Percentiles rank a stretch among this genome's conserved stretches.
Evolutionary conservation across 176 grass and related monocot genomes (phyloP).

Genomic region (Triticum urartu): DNA sequence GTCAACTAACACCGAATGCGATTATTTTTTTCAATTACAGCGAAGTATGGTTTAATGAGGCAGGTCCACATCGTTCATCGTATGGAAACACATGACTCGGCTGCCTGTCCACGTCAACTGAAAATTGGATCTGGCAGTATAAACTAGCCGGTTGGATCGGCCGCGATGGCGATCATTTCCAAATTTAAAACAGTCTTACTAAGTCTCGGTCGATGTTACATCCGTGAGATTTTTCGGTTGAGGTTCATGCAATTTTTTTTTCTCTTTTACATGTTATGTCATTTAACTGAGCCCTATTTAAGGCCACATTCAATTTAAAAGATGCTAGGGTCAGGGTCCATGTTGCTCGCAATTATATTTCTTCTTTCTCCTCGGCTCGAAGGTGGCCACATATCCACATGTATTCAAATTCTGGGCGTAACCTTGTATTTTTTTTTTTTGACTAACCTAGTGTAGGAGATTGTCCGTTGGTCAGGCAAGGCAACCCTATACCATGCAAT

Average conservation of each 20-base stretch:
- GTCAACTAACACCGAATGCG: not conserved
- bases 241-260: too few relatives aligned
- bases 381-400: too few relatives aligned
- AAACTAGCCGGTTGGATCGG: not conserved
- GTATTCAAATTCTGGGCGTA: too few relatives aligned
- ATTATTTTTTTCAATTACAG: not conserved
- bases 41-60: not conserved
- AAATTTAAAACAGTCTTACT: not conserved
- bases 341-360: too few relatives aligned
- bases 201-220: too few relatives aligned
- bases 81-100: conserved; percentile 28
- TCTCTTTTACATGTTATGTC: too few relatives aligned
- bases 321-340: too few relatives aligned
- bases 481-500: not conserved
- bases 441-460: not conserved
- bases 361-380: too few relatives aligned
- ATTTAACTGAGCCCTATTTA: too few relatives aligned
- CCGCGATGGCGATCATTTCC: conserved; percentile 15
- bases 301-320: not conserved
- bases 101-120: conserved; percentile 24
- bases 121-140: conserved; percentile 10
- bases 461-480: conserved; percentile 7
- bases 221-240: too few relatives aligned
- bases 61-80: not conserved
- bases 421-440: not conserved